phyloP scores from a whole-genome alignment of 2,329 filamentous ascomycete genomes.

The Xenoacremonium recifei region DNA sequence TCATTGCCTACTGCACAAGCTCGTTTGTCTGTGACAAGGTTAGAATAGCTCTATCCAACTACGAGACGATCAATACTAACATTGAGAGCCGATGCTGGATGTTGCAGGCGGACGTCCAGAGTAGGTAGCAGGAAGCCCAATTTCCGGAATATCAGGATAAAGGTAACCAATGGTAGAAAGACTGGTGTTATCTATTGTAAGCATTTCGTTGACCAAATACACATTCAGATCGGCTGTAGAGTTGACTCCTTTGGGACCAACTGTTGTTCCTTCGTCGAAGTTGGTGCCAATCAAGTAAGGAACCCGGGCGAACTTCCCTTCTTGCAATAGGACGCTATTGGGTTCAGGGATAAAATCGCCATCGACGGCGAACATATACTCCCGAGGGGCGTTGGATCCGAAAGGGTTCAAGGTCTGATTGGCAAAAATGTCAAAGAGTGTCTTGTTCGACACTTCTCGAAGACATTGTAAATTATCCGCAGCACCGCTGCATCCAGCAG shows the following conservation, averaged over 20 bases:
- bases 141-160: slow-evolving; percentile 49
- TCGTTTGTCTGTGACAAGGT: too few relatives aligned
- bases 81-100: too few relatives aligned
- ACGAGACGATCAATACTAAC: too few relatives aligned
- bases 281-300: slow-evolving; percentile 56
- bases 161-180: too few relatives aligned
- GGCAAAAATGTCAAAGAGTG: too few relatives aligned
- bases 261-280: slow-evolving; percentile 61
- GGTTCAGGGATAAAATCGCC: too few relatives aligned
- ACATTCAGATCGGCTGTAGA: slow-evolving; percentile 48
- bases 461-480: slow-evolving; percentile 30
- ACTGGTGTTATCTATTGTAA: too few relatives aligned
- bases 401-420: too few relatives aligned
- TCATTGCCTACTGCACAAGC: too few relatives aligned
- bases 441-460: slow-evolving; percentile 27
- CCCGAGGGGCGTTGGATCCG: too few relatives aligned
- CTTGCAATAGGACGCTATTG: slow-evolving; percentile 38
- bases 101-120: slow-evolving; percentile 28
- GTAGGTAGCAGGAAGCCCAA: slow-evolving; percentile 46
- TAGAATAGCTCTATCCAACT: too few relatives aligned
- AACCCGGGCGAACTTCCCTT: slow-evolving; percentile 61
- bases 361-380: too few relatives aligned
- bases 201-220: not conserved
- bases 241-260: slow-evolving; percentile 53
- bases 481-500: slow-evolving; percentile 21